Evolutionary conservation across 129 eudicot species (phyloP).

Genomic region (Calendula officinalis): DNA sequence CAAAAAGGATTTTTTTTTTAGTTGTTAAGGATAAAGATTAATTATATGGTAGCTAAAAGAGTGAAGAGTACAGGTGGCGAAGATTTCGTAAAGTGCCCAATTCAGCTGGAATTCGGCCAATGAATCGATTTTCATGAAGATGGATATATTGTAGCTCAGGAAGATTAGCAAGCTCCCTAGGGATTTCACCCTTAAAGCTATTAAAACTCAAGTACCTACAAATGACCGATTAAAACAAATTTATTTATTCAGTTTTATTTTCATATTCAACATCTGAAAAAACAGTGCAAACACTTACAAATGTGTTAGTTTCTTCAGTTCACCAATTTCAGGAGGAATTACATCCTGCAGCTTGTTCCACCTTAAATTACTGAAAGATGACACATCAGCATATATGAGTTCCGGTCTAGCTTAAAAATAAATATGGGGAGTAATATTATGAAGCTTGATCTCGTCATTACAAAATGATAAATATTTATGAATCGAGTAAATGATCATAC

Average conservation of each 20-base stretch:
- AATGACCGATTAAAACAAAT: conserved; percentile 13
- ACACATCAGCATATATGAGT: conserved; percentile 19
- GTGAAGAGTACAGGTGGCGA: conserved; percentile 65
- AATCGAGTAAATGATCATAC: conserved; percentile 41
- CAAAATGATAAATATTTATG: neutral
- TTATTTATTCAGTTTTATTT: conserved; percentile 3
- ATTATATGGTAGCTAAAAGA: conserved; percentile 13
- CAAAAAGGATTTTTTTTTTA: neutral
- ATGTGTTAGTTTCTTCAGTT: conserved; percentile 85
- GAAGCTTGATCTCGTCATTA: conserved; percentile 6
- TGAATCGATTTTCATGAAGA: conserved; percentile 89
- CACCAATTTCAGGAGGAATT: conserved; percentile 98
- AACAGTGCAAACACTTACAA: conserved; percentile 54
- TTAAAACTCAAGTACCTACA: conserved; percentile 91
- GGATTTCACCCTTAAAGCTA: conserved; percentile 90
- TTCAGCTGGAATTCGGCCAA: conserved; percentile 94
- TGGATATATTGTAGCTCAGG: conserved; percentile 85
- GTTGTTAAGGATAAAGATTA: neutral
- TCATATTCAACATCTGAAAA: neutral
- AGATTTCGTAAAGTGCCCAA: conserved; percentile 78
- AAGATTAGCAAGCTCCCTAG: conserved; percentile 90
- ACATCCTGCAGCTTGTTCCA: conserved; percentile 98
- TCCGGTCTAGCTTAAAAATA: neutral
- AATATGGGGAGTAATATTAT: neutral
- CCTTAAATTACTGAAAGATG: conserved; percentile 66